Conservation (phyloP, 139 green algal genomes). For the Tetraselmis chui region DNA sequence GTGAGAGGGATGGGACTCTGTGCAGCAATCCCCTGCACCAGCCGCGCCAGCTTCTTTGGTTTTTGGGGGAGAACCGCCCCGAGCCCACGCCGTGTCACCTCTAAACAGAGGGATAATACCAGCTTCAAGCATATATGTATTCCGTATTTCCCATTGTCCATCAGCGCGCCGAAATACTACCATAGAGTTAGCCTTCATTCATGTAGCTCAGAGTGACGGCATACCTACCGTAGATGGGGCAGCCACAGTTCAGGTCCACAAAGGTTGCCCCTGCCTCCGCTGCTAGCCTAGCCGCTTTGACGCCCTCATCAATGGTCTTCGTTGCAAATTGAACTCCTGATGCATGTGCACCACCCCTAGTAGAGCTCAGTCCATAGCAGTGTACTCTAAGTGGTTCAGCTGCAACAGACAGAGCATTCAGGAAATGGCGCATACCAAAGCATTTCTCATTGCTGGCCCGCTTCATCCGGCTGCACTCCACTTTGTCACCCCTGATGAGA, state of each 20-base stretch:
- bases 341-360: slow-evolving; percentile 19
- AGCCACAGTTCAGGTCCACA: slow-evolving; percentile 83
- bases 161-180: too few relatives aligned
- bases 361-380: slow-evolving; percentile 17
- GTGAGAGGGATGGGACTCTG: slow-evolving; percentile 65
- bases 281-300: slow-evolving; percentile 48
- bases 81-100: slow-evolving; percentile 64
- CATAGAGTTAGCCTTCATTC: too few relatives aligned
- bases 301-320: slow-evolving; percentile 69
- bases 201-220: too few relatives aligned
- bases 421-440: slow-evolving; percentile 30
- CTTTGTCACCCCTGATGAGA: slow-evolving; percentile 28
- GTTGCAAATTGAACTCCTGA: slow-evolving; percentile 61
- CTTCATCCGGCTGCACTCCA: slow-evolving; percentile 43
- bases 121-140: too few relatives aligned
- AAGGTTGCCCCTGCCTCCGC: slow-evolving; percentile 53
- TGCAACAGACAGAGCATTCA: not conserved
- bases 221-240: slow-evolving; percentile 71
- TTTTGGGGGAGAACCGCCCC: slow-evolving; percentile 72
- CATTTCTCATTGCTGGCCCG: slow-evolving; percentile 33
- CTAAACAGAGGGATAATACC: too few relatives aligned
- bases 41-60: slow-evolving; percentile 63
- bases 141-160: too few relatives aligned
- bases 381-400: too few relatives aligned
- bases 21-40: slow-evolving; percentile 66